A percentile compares a stretch with the other conserved stretches of the same genome.
Conservation (phyloP, 768 basidiomycete genomes). For the Tylopilus cervinicoccineus region DNA sequence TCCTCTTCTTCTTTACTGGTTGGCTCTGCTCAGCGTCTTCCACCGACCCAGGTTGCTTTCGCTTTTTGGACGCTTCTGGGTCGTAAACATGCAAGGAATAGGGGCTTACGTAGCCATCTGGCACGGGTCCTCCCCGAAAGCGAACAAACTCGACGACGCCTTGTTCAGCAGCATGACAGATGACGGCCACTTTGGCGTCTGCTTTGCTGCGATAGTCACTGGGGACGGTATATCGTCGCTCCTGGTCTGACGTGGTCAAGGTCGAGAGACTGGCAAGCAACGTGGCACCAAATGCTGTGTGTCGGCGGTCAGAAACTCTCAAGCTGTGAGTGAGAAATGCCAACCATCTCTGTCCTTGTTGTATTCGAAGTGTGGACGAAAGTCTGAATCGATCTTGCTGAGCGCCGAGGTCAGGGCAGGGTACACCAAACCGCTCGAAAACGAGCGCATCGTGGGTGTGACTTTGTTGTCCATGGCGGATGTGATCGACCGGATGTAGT, state of each 20-base stretch:
- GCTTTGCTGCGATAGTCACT: conserved; percentile 51
- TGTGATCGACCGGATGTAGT: conserved; percentile 47
- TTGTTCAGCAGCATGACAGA: conserved; percentile 47
- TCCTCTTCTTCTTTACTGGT: conserved; percentile 24
- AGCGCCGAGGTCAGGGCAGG: conserved; percentile 46
- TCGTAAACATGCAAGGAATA: conserved; percentile 29
- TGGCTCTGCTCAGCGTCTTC: conserved; percentile 16
- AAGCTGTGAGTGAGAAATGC: conserved; percentile 3
- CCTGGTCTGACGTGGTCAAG: conserved; percentile 29
- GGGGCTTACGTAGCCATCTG: conserved; percentile 38
- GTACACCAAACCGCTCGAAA: conserved; percentile 43
- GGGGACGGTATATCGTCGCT: conserved; percentile 43
- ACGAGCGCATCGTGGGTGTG: conserved; percentile 40
- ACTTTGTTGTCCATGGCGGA: conserved; percentile 43
- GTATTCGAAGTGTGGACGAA: conserved; percentile 40
- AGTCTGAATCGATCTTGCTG: conserved; percentile 36
- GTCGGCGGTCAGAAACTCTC: not conserved
- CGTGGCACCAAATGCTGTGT: conserved; percentile 52
- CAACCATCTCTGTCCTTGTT: conserved; percentile 50
- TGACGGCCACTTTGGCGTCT: conserved; percentile 60
- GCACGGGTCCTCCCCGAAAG: conserved; percentile 43
- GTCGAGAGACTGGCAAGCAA: conserved; percentile 41
- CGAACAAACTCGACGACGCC: conserved; percentile 59
- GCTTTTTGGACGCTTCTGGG: conserved; percentile 31
- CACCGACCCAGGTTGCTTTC: conserved; percentile 30